These are phyloP conservation scores for Trichopus zeylanicus DNA, from an alignment of 116 monocot species.

Conservation along the genomic window DNA sequence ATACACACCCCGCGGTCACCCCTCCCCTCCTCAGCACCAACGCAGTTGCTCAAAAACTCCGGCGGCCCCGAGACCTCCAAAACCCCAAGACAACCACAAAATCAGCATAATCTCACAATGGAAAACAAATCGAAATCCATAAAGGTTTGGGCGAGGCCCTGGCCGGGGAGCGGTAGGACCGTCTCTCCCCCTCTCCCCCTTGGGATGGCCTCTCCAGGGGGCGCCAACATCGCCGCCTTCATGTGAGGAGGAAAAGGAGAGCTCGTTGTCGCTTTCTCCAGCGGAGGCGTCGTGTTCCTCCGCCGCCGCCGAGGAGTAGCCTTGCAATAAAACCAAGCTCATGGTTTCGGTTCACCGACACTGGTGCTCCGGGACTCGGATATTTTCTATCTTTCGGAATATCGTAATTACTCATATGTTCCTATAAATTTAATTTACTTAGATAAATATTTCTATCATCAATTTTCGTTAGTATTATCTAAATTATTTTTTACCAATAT, in stretches of 20 bases:
- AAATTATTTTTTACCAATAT: too few species aligned
- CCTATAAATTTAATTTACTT: too few species aligned
- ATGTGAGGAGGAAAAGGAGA: constrained; percentile 6
- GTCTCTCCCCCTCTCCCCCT: neutral
- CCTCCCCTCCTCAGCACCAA: constrained; percentile 11
- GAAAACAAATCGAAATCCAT: neutral
- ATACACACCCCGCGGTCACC: constrained; percentile 21
- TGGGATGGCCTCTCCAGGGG: neutral
- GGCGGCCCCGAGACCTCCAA: constrained; percentile 72
- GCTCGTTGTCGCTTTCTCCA: constrained; percentile 2
- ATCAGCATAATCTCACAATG: neutral
- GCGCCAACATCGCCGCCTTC: constrained; percentile 1
- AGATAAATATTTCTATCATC: too few species aligned
- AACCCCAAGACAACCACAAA: constrained; percentile 3
- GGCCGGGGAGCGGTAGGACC: constrained; percentile 2
- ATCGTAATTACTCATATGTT: too few species aligned
- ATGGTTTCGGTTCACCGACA: too few species aligned
- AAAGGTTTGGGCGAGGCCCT: constrained; percentile 15
- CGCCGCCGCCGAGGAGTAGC: constrained; percentile 82
- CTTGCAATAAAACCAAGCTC: constrained; percentile 65
- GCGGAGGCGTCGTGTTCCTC: too few species aligned
- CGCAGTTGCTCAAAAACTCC: constrained; percentile 61
- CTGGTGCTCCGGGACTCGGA: too few species aligned
- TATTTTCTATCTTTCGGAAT: too few species aligned
- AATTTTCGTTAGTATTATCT: too few species aligned